Percentiles rank a stretch among this genome's conserved stretches.
Conservation (phyloP, 1,139 yeast species). For the Candida sp. region DNA sequence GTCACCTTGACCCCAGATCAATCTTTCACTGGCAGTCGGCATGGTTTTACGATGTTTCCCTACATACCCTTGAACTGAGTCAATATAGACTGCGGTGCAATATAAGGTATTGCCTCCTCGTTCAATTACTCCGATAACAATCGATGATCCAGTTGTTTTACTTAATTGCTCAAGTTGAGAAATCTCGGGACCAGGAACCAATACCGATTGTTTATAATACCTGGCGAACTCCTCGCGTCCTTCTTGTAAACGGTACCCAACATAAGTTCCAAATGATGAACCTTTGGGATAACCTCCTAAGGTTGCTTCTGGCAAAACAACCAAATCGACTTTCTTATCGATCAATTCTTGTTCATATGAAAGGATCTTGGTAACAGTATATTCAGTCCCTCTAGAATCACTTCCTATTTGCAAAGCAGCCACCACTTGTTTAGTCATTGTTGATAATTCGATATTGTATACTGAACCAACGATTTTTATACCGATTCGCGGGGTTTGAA, state of each 20-base stretch:
- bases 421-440: slow-evolving; percentile 15
- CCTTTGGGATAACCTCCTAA: slow-evolving; percentile 43
- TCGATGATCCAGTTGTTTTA: slow-evolving; percentile 17
- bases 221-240: slow-evolving; percentile 31
- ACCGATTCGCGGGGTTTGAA: too few relatives aligned
- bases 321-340: slow-evolving; percentile 21
- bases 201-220: slow-evolving; percentile 24
- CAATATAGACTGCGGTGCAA: slow-evolving; percentile 30
- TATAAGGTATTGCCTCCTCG: slow-evolving; percentile 30
- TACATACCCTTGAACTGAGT: slow-evolving; percentile 26
- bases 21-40: slow-evolving; percentile 37
- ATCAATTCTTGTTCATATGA: slow-evolving; percentile 26
- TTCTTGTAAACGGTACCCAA: slow-evolving; percentile 32
- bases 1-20: slow-evolving; percentile 40
- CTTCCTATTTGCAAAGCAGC: slow-evolving; percentile 36
- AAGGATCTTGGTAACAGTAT: slow-evolving; percentile 28
- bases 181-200: slow-evolving; percentile 26
- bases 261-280: slow-evolving; percentile 29
- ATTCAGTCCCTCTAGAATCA: slow-evolving; percentile 25
- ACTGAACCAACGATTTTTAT: too few relatives aligned
- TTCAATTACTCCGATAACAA: slow-evolving; percentile 30
- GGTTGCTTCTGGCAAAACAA: slow-evolving; percentile 37
- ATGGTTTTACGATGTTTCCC: slow-evolving; percentile 36
- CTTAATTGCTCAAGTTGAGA: slow-evolving; percentile 18
- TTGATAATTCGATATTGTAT: too few relatives aligned